Percentiles rank a stretch among this genome's conserved stretches.
phyloP scores from a whole-genome alignment of 768 basidiomycete genomes.

The Chalciporus piperatus region DNA sequence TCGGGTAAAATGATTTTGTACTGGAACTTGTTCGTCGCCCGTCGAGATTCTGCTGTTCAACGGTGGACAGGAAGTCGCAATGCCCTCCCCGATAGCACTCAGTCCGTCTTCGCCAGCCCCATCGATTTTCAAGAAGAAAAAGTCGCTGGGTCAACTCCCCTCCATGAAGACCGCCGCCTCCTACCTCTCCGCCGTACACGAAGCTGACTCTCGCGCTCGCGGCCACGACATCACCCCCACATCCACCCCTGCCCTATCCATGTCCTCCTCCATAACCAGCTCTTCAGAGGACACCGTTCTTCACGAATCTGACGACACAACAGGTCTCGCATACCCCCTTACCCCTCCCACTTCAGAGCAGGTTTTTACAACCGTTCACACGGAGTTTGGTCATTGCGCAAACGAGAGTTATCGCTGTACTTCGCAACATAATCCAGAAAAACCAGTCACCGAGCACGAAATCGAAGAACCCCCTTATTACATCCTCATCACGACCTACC shows the following conservation, averaged over 20 bases:
- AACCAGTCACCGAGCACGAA: constrained; percentile 49
- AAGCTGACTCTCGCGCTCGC: constrained; percentile 68
- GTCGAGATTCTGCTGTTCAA: constrained; percentile 9
- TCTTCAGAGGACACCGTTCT: constrained; percentile 68
- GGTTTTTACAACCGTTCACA: constrained; percentile 73
- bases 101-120: constrained; percentile 46
- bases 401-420: constrained; percentile 71
- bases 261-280: constrained; percentile 68
- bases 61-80: constrained; percentile 14
- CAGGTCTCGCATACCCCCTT: constrained; percentile 58
- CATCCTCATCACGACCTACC: constrained; percentile 86
- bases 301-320: constrained; percentile 51
- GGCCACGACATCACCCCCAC: constrained; percentile 46
- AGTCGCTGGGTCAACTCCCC: constrained; percentile 32
- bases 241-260: constrained; percentile 69
- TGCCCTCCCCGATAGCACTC: constrained; percentile 67
- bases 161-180: constrained; percentile 52
- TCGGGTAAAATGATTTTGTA: constrained; percentile 7
- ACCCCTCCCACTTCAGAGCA: constrained; percentile 81
- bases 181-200: constrained; percentile 58
- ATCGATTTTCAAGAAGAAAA: constrained; percentile 66
- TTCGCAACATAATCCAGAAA: constrained; percentile 52
- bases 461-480: constrained; percentile 92
- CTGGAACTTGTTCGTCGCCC: constrained; percentile 9
- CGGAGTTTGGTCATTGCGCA: constrained; percentile 90